Percentiles rank a stretch among this genome's conserved stretches.
phyloP scores from a whole-genome alignment of 768 basidiomycete species.

The Russula griseocarnosa region DNA sequence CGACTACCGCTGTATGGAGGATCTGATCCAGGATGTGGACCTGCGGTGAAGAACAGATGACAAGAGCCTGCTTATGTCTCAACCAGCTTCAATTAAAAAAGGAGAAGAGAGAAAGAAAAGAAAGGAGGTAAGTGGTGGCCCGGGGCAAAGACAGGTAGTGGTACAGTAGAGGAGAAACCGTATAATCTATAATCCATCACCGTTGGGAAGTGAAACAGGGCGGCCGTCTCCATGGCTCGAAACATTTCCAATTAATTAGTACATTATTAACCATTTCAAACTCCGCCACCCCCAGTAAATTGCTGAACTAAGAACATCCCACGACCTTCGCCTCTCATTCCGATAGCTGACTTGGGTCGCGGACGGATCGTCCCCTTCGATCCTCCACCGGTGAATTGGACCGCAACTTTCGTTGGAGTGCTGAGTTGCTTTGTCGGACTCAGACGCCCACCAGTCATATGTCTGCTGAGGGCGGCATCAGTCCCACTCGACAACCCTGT shows the following conservation, averaged over 20 bases:
- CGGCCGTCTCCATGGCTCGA: neutral
- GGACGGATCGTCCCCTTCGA: constrained; percentile 39
- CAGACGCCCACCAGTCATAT: constrained; percentile 63
- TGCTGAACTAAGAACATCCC: constrained; percentile 76
- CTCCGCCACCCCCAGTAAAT: constrained; percentile 57
- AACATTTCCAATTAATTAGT: neutral
- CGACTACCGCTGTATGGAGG: neutral
- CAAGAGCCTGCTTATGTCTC: constrained; percentile 23
- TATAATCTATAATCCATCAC: constrained; percentile 8
- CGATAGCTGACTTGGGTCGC: constrained; percentile 75
- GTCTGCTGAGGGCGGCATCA: constrained; percentile 40
- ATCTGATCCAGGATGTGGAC: constrained; percentile 6
- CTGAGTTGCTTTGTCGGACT: constrained; percentile 64
- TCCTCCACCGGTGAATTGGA: constrained; percentile 36
- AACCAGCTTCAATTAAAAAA: constrained; percentile 1
- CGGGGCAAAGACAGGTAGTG: neutral
- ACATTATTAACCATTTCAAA: constrained; percentile 3
- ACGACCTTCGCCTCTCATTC: constrained; percentile 69
- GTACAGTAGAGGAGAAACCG: too few relatives aligned
- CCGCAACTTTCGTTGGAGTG: constrained; percentile 70
- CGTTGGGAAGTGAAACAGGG: neutral
- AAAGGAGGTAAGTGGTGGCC: neutral
- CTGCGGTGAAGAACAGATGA: constrained; percentile 5
- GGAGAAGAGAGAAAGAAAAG: neutral
- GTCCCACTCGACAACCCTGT: constrained; percentile 53